Evolutionary conservation across 2,329 filamentous ascomycete genomes (phyloP), one percentile per base, ranked within the genome.

Genomic region (Fusarium sp.): DNA sequence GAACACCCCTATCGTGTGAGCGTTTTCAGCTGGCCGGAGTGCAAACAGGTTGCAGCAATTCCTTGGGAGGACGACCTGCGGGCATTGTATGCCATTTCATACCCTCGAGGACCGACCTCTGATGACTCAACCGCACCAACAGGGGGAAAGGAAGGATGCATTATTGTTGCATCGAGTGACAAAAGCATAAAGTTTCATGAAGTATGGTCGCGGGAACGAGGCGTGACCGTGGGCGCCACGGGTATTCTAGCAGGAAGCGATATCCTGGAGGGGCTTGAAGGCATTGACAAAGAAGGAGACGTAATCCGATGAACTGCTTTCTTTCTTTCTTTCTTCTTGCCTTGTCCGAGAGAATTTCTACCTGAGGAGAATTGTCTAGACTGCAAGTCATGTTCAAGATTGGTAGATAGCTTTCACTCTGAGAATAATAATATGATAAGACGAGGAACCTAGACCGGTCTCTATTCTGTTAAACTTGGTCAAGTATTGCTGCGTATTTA

Each of bases 141-240:
- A 68, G 70, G 77, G 59, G 47, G 75, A 66, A 79, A 80, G 68
- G 83, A 86, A 78, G 83, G 76, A 1, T 97, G 95, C 80, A 92
- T 99, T 75, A 93, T 98, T 24, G 93, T 99, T 60, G 96, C 95
- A 22, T 93, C 94, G 48, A 98, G 95, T 79, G 95, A 98, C 82
- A 92, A 94, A 80, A 97, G 90, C 76, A 93, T 98, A 82, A 96
- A 96, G 80, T 98, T 98, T 78, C 95, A 98, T 81, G 95, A 98
- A 83, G 91, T 99, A 17, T 98, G 95, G 96, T 88, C 89, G n/a
- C 88, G 89, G 5, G 85, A 87, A 45, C 86, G 84, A 75, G 91
- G 89, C 78, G 83, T 85, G 14, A 88, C 86, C 26, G 82, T 85
- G 28, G 82, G 83, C 15, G 85, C 87, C 20, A 85, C 84, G 47